Evolutionary conservation across 306 rosid species (phyloP).

Genomic region (Cucurbita maxima): DNA sequence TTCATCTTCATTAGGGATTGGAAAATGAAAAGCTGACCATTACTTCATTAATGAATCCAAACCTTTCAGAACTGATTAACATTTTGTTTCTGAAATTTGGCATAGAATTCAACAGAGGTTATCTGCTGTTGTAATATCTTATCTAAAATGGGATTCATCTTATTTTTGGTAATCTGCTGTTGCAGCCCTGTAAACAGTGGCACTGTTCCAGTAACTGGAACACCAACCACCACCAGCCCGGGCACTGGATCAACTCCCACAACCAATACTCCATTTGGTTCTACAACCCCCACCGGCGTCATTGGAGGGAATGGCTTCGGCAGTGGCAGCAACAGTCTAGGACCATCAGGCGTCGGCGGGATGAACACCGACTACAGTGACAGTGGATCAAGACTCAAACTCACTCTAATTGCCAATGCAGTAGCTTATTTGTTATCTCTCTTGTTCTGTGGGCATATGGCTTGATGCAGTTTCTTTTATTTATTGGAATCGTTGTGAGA

Average conservation of each 20-base stretch:
- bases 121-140: neutral
- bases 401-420: neutral
- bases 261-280: conserved; percentile 6
- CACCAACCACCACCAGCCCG: conserved; percentile 11
- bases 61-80: no score
- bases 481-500: neutral
- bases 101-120: no score
- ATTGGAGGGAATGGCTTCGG: neutral
- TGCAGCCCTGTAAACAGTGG: conserved; percentile 6
- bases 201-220: neutral
- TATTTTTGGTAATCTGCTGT: neutral
- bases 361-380: neutral
- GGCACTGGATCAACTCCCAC: neutral
- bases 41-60: neutral
- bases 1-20: neutral
- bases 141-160: neutral
- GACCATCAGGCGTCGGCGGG: conserved; percentile 6
- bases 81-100: no score
- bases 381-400: neutral
- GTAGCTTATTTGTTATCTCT: neutral
- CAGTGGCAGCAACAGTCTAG: neutral
- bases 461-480: neutral
- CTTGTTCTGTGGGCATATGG: neutral
- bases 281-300: conserved; percentile 2
- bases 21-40: neutral